Conservation (phyloP, 139 green algal genomes). For the Trebouxia sp. region DNA sequence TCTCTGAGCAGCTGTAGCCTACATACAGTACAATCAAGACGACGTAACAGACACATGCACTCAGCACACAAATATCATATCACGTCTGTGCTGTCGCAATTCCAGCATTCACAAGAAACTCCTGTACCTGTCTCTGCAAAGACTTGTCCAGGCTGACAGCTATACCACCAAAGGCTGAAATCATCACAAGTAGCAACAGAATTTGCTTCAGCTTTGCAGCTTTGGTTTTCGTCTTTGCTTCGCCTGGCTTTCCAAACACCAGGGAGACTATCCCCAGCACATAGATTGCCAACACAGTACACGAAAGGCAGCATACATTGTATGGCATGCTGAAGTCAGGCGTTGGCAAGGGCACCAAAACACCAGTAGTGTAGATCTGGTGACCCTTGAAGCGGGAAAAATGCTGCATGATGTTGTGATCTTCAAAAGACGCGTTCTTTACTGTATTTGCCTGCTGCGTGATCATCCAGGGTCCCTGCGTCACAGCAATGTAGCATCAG, state of each 20-base stretch:
- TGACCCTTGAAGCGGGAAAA: slow-evolving; percentile 2
- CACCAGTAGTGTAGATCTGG: slow-evolving; percentile 36
- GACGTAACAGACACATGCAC: too few relatives aligned
- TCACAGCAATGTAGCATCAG: neutral
- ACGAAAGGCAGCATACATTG: slow-evolving; percentile 91
- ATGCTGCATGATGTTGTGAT: neutral
- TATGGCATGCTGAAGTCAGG: slow-evolving; percentile 96
- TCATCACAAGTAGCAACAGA: neutral
- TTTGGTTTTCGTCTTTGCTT: neutral
- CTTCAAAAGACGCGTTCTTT: neutral
- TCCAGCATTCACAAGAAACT: neutral
- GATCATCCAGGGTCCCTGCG: slow-evolving; percentile 5
- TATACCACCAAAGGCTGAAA: neutral
- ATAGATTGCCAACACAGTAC: slow-evolving; percentile 81
- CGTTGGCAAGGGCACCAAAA: slow-evolving; percentile 75
- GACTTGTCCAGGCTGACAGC: neutral
- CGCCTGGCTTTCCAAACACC: slow-evolving; percentile 42
- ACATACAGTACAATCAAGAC: too few relatives aligned
- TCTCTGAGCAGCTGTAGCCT: too few relatives aligned
- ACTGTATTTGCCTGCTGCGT: neutral
- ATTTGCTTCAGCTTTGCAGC: neutral
- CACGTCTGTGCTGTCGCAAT: neutral
- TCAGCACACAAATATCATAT: too few relatives aligned
- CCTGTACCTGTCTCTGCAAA: slow-evolving; percentile 7
- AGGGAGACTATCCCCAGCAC: slow-evolving; percentile 64